These are phyloP conservation scores for Coemansia sp. DNA, from an alignment of 192 early-diverging fungal species.

Conservation along the genomic window DNA sequence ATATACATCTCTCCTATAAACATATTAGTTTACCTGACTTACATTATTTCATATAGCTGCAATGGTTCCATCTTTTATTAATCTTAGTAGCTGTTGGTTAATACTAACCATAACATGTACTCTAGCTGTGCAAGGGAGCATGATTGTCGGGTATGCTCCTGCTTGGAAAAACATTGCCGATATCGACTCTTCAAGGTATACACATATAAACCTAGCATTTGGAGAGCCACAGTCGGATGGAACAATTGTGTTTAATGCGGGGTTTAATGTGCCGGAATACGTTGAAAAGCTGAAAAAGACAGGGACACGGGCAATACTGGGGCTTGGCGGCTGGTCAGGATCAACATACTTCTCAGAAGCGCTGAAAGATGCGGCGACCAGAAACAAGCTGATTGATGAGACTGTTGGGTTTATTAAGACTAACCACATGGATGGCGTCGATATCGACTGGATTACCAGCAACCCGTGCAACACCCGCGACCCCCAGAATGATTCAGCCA, in stretches of 20 bases:
- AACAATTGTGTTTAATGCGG: slow-evolving; percentile 23
- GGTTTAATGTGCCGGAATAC: slow-evolving; percentile 24
- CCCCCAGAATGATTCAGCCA: slow-evolving; percentile 59
- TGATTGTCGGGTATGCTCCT: slow-evolving; percentile 45
- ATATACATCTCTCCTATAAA: neutral
- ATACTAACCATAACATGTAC: neutral
- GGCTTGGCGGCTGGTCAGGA: slow-evolving; percentile 75
- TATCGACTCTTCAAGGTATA: slow-evolving; percentile 47
- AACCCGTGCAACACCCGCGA: slow-evolving; percentile 62
- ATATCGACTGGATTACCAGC: slow-evolving; percentile 65
- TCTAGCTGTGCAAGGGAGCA: slow-evolving; percentile 10
- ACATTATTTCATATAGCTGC: neutral
- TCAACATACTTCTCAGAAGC: slow-evolving; percentile 62
- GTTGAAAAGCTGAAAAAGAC: slow-evolving; percentile 24
- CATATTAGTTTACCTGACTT: neutral
- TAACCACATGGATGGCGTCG: slow-evolving; percentile 60
- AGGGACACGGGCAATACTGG: slow-evolving; percentile 58
- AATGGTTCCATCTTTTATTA: neutral
- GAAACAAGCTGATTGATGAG: slow-evolving; percentile 34
- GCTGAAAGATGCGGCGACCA: slow-evolving; percentile 33
- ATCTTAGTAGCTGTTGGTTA: neutral
- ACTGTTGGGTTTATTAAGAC: slow-evolving; percentile 47
- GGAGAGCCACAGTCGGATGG: slow-evolving; percentile 43
- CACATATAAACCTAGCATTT: slow-evolving; percentile 67
- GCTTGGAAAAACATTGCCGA: slow-evolving; percentile 34